A percentile compares a stretch with the other conserved stretches of the same genome.
These are phyloP conservation scores for Venturia pyrina DNA, from an alignment of 2,329 filamentous ascomycete genomes.

Conservation along the genomic window DNA sequence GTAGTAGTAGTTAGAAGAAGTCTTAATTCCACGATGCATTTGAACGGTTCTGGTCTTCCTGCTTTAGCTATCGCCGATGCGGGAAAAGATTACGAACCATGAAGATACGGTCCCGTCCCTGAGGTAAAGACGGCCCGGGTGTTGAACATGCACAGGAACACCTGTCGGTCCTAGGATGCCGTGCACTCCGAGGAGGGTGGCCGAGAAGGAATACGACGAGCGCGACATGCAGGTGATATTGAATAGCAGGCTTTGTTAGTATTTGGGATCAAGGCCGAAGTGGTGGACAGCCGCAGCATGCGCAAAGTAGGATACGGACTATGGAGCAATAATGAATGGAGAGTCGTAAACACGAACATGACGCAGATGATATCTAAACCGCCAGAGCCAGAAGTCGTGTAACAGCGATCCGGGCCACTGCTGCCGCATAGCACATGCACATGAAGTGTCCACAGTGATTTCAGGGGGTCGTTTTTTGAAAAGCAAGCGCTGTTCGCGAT, in stretches of 20 bases:
- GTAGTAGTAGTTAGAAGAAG: neutral
- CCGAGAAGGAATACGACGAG: neutral
- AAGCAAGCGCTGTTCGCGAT: neutral
- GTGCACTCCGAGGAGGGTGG: neutral
- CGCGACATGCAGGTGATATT: neutral
- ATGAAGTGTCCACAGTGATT: neutral
- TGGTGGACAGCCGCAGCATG: neutral
- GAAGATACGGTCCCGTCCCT: neutral
- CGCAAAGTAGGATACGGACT: neutral
- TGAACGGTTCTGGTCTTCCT: neutral
- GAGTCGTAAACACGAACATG: neutral
- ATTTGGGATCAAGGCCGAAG: neutral
- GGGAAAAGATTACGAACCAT: neutral
- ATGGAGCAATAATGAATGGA: no score
- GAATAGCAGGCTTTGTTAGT: neutral
- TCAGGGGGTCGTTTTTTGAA: neutral
- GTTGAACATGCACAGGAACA: neutral
- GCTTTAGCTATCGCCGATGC: neutral
- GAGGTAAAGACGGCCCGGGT: neutral
- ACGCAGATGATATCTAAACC: neutral
- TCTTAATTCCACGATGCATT: neutral
- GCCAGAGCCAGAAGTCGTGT: neutral
- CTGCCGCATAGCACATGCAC: neutral
- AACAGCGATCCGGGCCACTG: slow-evolving; percentile 1
- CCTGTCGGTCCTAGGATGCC: neutral